A percentile compares a stretch with the other conserved stretches of the same genome.
phyloP scores from a whole-genome alignment of 148 eudicot genomes.

The Persicaria tinctoria region DNA sequence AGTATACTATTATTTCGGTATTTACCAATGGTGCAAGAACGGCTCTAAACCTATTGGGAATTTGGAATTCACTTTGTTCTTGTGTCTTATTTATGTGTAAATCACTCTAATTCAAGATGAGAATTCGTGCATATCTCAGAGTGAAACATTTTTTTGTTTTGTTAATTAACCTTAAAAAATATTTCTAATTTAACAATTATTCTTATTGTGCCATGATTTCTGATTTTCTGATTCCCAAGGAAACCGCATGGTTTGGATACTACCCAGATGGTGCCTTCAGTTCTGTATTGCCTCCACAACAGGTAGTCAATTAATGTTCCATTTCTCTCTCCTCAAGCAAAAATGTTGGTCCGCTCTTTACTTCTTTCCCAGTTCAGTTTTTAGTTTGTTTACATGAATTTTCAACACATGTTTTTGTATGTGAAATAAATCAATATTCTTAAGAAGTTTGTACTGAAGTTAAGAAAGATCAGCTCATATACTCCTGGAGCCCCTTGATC shows the following conservation, averaged over 20 bases:
- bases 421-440: neutral
- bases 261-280: slow-evolving; percentile 84
- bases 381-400: neutral
- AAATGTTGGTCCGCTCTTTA: neutral
- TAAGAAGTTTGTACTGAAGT: neutral
- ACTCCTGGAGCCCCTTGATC: neutral
- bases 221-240: slow-evolving; percentile 62
- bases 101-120: too few relatives aligned
- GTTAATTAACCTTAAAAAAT: too few relatives aligned
- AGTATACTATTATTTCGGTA: too few relatives aligned
- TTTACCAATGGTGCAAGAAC: too few relatives aligned
- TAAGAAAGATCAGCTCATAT: too few relatives aligned
- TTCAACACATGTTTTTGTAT: neutral
- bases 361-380: neutral
- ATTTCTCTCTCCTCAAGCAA: neutral
- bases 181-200: too few relatives aligned
- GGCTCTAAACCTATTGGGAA: too few relatives aligned
- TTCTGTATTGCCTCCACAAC: slow-evolving; percentile 56
- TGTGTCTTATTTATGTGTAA: too few relatives aligned
- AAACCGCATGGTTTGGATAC: slow-evolving; percentile 95
- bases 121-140: too few relatives aligned
- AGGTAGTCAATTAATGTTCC: slow-evolving; percentile 33
- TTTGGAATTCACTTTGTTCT: too few relatives aligned
- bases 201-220: too few relatives aligned
- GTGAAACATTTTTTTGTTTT: too few relatives aligned